Conservation (phyloP, 257 asterid genomes). For the Forsythia suspensa region DNA sequence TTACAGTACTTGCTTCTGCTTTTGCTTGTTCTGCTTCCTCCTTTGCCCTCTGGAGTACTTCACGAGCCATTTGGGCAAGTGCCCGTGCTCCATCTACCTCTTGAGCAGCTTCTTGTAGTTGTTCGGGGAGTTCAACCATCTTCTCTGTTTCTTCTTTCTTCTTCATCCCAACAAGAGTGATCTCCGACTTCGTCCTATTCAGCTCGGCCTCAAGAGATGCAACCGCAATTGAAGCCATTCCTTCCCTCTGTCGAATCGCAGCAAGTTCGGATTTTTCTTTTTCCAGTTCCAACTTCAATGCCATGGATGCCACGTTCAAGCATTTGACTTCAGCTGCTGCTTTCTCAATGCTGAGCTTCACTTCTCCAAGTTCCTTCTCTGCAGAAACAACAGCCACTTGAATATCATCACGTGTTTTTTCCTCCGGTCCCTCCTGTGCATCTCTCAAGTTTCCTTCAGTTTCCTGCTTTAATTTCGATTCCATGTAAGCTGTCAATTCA, state of each 20-base stretch:
- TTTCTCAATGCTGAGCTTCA: slow-evolving; percentile 67
- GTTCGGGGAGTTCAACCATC: slow-evolving; percentile 68
- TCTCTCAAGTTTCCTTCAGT: slow-evolving; percentile 30
- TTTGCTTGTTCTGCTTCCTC: slow-evolving; percentile 83
- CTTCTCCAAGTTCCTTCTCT: slow-evolving; percentile 78
- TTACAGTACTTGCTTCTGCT: slow-evolving; percentile 60
- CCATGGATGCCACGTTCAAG: slow-evolving; percentile 68
- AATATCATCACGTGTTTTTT: slow-evolving; percentile 46
- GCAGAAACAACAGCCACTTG: slow-evolving; percentile 54
- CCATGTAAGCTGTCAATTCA: slow-evolving; percentile 85
- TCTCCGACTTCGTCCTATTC: slow-evolving; percentile 56
- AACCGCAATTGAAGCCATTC: slow-evolving; percentile 74
- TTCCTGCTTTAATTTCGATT: slow-evolving; percentile 42
- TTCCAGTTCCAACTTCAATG: slow-evolving; percentile 66
- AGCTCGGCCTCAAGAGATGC: slow-evolving; percentile 88
- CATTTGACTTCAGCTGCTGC: slow-evolving; percentile 54
- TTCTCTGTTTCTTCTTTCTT: slow-evolving; percentile 75
- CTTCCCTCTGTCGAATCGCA: slow-evolving; percentile 70
- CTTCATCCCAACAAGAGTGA: slow-evolving; percentile 46
- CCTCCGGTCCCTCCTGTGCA: slow-evolving; percentile 38
- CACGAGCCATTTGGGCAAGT: slow-evolving; percentile 50
- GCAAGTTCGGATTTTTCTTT: slow-evolving; percentile 62
- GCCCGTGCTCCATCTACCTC: slow-evolving; percentile 67
- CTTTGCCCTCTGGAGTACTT: slow-evolving; percentile 65
- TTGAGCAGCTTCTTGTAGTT: slow-evolving; percentile 69